These are phyloP conservation scores for Dendrothele bispora DNA, from an alignment of 768 basidiomycete genomes.

Conservation along the genomic window DNA sequence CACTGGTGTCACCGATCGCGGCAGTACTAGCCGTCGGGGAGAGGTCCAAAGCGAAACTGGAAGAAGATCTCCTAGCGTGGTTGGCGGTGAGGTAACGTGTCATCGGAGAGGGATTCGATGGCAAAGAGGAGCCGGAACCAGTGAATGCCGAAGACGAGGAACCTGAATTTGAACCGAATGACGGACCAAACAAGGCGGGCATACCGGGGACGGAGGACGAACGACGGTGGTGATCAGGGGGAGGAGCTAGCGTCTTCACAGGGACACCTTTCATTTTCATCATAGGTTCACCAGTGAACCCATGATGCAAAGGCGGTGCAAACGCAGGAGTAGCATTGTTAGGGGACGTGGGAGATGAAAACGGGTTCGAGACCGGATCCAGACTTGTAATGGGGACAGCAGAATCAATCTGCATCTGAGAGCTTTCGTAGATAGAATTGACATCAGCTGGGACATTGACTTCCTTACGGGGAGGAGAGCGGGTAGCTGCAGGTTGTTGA, in stretches of 20 bases:
- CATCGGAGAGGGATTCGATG: conserved; percentile 30
- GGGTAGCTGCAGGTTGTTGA: conserved; percentile 22
- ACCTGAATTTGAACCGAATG: conserved; percentile 14
- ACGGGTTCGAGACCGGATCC: conserved; percentile 10
- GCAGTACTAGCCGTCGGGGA: not conserved
- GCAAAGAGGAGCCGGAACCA: too few species aligned
- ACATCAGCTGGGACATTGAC: conserved; percentile 38
- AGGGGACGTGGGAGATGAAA: conserved; percentile 21
- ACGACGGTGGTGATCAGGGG: conserved; percentile 18
- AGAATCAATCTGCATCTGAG: conserved; percentile 12
- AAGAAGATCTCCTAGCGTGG: conserved; percentile 42
- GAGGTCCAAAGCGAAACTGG: conserved; percentile 9
- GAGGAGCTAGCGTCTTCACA: conserved; percentile 10
- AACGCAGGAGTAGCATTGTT: conserved; percentile 14
- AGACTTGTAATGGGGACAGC: conserved; percentile 20
- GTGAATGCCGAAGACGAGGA: conserved; percentile 13
- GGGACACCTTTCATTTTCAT: conserved; percentile 3
- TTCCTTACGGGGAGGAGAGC: conserved; percentile 28
- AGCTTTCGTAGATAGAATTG: conserved; percentile 21
- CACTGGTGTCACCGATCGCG: conserved; percentile 12
- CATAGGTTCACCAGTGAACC: conserved; percentile 23
- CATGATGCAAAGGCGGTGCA: conserved; percentile 43
- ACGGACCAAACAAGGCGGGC: conserved; percentile 16
- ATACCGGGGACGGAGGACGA: conserved; percentile 20
- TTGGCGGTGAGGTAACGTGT: conserved; percentile 45